A percentile compares a stretch with the other conserved stretches of the same genome.
These are phyloP conservation scores for Coccinonectria pachysandricola DNA, from an alignment of 2,329 filamentous ascomycete species.

Conservation along the genomic window DNA sequence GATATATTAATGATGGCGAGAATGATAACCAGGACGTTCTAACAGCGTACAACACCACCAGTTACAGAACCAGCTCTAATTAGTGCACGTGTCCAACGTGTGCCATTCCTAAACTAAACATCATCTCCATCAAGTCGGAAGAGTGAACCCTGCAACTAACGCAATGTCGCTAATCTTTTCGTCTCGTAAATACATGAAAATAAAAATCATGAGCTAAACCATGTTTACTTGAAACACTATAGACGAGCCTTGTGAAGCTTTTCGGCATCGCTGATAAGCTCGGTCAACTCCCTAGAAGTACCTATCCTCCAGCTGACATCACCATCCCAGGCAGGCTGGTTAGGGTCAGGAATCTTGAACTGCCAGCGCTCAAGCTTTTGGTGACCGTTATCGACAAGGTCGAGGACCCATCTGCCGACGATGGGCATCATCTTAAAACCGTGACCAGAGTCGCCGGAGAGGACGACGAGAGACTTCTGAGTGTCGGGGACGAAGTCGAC, in stretches of 20 bases:
- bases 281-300: constrained; percentile 2
- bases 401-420: constrained; percentile 3
- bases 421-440: constrained; percentile 5
- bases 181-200: no score
- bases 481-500: constrained; percentile 5
- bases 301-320: constrained; percentile 6
- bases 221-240: neutral
- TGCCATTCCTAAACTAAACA: no score
- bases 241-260: constrained; percentile 4
- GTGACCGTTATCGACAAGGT: constrained; percentile 2
- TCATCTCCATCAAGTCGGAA: no score
- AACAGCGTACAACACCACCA: no score
- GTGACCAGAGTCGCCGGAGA: constrained; percentile 3
- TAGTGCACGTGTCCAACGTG: no score
- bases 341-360: constrained; percentile 1
- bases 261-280: constrained; percentile 4
- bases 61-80: no score
- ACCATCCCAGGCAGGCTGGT: constrained; percentile 2
- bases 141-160: no score
- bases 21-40: no score
- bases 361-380: constrained; percentile 4
- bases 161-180: no score
- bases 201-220: no score
- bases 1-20: no score
- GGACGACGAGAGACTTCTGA: constrained; percentile 3